phyloP scores from a whole-genome alignment of 148 eudicot genomes.

The Dysphania ambrosioides region DNA sequence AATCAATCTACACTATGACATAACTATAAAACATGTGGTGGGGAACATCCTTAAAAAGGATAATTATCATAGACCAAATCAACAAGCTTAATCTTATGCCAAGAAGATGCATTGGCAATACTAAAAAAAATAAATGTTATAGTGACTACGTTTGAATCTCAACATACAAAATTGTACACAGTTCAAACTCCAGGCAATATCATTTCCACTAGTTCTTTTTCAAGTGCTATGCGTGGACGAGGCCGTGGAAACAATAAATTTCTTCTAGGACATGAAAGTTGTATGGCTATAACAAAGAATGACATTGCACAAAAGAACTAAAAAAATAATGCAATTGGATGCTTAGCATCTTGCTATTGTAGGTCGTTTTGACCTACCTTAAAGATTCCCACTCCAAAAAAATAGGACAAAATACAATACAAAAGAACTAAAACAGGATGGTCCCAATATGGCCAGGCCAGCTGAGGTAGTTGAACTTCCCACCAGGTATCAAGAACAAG shows the following conservation, averaged over 20 bases:
- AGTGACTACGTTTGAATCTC: no score
- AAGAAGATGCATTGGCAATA: conserved; percentile 14
- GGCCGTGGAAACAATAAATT: conserved; percentile 13
- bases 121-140: no score
- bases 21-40: neutral
- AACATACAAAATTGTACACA: neutral
- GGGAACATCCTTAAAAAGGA: neutral
- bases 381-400: neutral
- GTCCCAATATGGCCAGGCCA: conserved; percentile 15
- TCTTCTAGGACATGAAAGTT: conserved; percentile 4
- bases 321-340: no score
- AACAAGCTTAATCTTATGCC: neutral
- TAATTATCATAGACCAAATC: neutral
- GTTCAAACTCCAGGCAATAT: neutral
- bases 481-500: conserved; percentile 1
- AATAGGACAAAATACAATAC: neutral
- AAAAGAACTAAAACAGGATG: neutral
- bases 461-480: conserved; percentile 3
- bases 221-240: neutral
- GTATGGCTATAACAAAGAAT: neutral
- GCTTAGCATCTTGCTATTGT: conserved; percentile 10
- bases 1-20: neutral
- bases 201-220: conserved; percentile 1
- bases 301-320: no score
- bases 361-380: neutral